Conservation (phyloP, 768 basidiomycete genomes). For the Xerocomellus intermedius region DNA sequence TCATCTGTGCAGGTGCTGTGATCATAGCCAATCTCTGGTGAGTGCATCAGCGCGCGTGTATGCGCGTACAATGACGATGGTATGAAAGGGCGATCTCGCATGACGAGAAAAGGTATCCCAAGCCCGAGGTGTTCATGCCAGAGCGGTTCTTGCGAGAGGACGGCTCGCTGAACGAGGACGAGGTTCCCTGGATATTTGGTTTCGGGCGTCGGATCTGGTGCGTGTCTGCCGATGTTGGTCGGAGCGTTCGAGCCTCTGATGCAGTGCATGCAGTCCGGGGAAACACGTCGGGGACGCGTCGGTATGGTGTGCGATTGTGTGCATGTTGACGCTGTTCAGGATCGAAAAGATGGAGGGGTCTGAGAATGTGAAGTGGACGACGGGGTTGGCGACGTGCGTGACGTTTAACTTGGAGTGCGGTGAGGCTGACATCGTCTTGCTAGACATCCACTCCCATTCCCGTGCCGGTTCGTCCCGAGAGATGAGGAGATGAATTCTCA, state of each 20-base stretch:
- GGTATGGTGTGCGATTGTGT: constrained; percentile 22
- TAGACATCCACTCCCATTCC: constrained; percentile 7
- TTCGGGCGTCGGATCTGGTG: constrained; percentile 25
- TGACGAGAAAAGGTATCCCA: constrained; percentile 36
- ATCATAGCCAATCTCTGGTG: constrained; percentile 16
- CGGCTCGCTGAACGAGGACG: constrained; percentile 16
- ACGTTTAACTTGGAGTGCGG: no score
- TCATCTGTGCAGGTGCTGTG: constrained; percentile 4
- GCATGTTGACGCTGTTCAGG: constrained; percentile 13
- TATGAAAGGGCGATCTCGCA: constrained; percentile 40
- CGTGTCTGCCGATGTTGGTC: not conserved
- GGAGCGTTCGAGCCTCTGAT: not conserved
- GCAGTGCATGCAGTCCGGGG: constrained; percentile 9
- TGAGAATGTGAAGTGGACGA: constrained; percentile 17
- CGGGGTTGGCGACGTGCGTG: constrained; percentile 12
- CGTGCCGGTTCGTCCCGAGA: constrained; percentile 6
- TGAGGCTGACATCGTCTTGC: not conserved
- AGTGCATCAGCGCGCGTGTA: not conserved
- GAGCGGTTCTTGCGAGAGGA: constrained; percentile 34
- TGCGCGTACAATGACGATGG: not conserved
- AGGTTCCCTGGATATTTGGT: constrained; percentile 12
- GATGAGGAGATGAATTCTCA: constrained; percentile 14
- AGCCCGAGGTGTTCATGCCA: constrained; percentile 37
- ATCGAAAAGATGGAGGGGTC: constrained; percentile 12
- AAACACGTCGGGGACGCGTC: constrained; percentile 22